phyloP scores from a whole-genome alignment of 371 early-diverging fungal genomes.

The Vittaforma corneae region DNA sequence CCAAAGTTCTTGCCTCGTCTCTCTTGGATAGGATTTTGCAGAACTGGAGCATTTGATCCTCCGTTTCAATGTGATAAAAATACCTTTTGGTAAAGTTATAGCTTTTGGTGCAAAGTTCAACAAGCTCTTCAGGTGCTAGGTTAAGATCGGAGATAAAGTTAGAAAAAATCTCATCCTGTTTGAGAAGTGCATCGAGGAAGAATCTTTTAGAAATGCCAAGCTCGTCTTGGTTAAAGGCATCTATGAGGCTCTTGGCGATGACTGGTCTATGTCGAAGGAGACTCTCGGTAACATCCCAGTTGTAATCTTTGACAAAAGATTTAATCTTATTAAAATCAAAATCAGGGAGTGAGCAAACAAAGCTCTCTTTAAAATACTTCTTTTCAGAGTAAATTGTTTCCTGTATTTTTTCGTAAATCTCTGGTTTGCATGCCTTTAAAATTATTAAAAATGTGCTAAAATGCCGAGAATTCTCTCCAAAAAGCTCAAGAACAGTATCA shows the following conservation, averaged over 20 bases:
- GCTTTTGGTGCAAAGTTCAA: slow-evolving; percentile 4
- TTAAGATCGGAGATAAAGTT: neutral
- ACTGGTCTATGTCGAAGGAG: slow-evolving; percentile 13
- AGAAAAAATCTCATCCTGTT: neutral
- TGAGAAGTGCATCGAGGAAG: slow-evolving; percentile 4
- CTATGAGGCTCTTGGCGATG: neutral
- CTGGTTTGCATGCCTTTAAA: no score
- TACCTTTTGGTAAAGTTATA: neutral
- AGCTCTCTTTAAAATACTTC: slow-evolving; percentile 10
- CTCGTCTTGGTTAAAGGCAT: neutral
- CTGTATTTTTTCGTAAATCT: neutral
- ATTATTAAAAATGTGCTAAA: no score
- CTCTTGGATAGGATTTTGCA: slow-evolving; percentile 4
- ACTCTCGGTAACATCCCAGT: slow-evolving; percentile 4
- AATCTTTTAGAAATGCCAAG: neutral
- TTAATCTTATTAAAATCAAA: slow-evolving; percentile 3
- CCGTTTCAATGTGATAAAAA: slow-evolving; percentile 2
- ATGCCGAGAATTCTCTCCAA: no score
- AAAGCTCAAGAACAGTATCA: no score
- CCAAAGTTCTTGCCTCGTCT: slow-evolving; percentile 1
- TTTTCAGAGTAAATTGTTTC: slow-evolving; percentile 12
- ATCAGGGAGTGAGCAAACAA: slow-evolving; percentile 2
- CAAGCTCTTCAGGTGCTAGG: neutral
- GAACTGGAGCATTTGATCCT: slow-evolving; percentile 2
- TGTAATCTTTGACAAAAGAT: slow-evolving; percentile 9